These are phyloP conservation scores for Oryza punctata DNA, from an alignment of 176 grass and related monocot genomes.

Conservation along the genomic window DNA sequence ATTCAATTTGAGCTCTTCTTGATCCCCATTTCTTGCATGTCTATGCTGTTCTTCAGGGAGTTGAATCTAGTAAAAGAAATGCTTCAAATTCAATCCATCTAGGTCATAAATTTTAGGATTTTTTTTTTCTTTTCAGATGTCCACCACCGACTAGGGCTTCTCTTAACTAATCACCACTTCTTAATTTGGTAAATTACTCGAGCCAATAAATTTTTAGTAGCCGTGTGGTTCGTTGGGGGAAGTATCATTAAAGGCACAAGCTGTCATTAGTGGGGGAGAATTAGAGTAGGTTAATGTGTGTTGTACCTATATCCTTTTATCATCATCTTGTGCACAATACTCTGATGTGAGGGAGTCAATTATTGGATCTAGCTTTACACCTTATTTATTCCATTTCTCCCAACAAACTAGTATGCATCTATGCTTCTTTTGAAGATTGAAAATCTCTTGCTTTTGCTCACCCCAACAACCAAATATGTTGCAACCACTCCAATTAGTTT, in stretches of 20 bases:
- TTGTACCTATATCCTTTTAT: background rate
- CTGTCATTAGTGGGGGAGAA: conserved; percentile 43
- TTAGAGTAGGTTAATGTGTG: conserved; percentile 24
- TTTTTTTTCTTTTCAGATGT: conserved; percentile 15
- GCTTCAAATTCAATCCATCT: conserved; percentile 7
- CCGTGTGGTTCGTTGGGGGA: conserved; percentile 37
- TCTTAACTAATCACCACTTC: conserved; percentile 41
- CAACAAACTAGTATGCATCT: conserved; percentile 28
- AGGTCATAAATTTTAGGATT: background rate
- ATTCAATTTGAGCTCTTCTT: background rate
- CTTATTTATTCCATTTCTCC: conserved; percentile 22
- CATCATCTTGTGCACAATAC: conserved; percentile 21
- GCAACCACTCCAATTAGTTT: conserved; percentile 48
- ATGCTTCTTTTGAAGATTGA: conserved; percentile 39
- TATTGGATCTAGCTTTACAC: conserved; percentile 42
- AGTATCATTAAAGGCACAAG: conserved; percentile 43
- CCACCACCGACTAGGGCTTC: conserved; percentile 27
- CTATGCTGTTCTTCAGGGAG: background rate
- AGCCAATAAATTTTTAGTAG: conserved; percentile 29
- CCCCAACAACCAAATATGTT: conserved; percentile 43
- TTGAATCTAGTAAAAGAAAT: conserved; percentile 19
- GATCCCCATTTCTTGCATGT: conserved; percentile 3
- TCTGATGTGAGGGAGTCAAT: conserved; percentile 47
- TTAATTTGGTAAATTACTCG: conserved; percentile 19
- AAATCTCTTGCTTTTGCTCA: conserved; percentile 41